Evolutionary conservation across 2,329 filamentous ascomycete species (phyloP).

Genomic region (Sclerotinia sclerotiorum): DNA sequence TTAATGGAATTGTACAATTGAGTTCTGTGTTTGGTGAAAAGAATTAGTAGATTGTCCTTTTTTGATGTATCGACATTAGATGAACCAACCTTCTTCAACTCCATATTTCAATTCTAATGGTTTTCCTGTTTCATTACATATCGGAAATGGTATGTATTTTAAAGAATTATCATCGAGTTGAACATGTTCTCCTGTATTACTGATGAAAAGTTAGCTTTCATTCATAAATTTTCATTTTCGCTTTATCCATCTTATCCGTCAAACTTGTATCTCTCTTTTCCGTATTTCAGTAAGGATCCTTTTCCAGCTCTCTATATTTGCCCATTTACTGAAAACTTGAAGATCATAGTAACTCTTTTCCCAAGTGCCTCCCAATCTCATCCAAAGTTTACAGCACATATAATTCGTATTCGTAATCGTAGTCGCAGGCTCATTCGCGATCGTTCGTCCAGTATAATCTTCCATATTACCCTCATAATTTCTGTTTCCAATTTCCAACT

Average conservation of each 20-base stretch:
- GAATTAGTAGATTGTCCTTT: not conserved
- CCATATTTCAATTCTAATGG: slow-evolving; percentile 87
- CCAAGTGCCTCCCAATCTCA: accelerated
- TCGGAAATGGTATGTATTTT: slow-evolving; percentile 87
- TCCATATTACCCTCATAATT: not conserved
- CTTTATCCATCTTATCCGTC: not conserved
- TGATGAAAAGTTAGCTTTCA: slow-evolving; percentile 42
- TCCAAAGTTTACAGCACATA: not conserved
- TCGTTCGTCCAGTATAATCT: not conserved
- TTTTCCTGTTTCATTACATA: slow-evolving; percentile 81
- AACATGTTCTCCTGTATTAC: slow-evolving; percentile 87
- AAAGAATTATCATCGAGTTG: slow-evolving; percentile 78
- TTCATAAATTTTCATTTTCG: not conserved
- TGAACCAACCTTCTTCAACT: slow-evolving; percentile 52
- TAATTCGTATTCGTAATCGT: not conserved
- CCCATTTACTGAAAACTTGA: not conserved
- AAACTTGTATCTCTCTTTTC: not conserved
- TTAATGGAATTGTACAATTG: slow-evolving; percentile 78
- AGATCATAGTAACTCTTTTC: not conserved
- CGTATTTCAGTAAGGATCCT: not conserved
- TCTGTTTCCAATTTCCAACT: not conserved
- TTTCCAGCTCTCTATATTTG: not conserved
- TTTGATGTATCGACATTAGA: not conserved
- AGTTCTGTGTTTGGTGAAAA: slow-evolving; percentile 54
- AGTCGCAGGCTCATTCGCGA: not conserved